Percentiles rank a stretch among this genome's conserved stretches.
phyloP scores from a whole-genome alignment of 1,284 basidiomycete genomes.

The Mrakiaceae sp. region DNA sequence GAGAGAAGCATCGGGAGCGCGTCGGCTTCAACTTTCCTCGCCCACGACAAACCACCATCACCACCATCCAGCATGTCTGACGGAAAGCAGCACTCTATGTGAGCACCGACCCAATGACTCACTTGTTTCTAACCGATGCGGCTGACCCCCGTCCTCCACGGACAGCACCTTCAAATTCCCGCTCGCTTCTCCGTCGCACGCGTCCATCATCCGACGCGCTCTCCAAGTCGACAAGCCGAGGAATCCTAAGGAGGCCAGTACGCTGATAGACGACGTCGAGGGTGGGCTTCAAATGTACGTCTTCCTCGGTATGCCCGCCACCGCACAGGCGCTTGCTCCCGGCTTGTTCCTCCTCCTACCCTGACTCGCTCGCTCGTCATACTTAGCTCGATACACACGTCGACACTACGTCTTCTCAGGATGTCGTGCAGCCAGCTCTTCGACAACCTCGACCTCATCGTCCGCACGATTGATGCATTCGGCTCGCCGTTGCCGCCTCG shows the following conservation, averaged over 20 bases:
- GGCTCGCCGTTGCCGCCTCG: not conserved
- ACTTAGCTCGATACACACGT: constrained; percentile 52
- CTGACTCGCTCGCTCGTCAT: not conserved
- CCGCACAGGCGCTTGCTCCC: too few relatives aligned
- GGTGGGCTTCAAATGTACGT: constrained; percentile 1
- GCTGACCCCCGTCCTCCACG: not conserved
- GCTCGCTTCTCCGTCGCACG: constrained; percentile 59
- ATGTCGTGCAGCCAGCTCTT: constrained; percentile 71
- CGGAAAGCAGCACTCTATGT: too few relatives aligned
- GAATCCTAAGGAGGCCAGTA: constrained; percentile 62
- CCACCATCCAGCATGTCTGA: too few relatives aligned
- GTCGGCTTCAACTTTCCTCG: too few relatives aligned
- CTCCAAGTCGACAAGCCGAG: constrained; percentile 77
- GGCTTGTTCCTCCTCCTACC: too few relatives aligned
- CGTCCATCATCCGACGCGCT: constrained; percentile 60
- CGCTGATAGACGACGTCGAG: constrained; percentile 44
- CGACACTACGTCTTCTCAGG: constrained; percentile 71
- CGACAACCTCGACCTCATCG: constrained; percentile 71
- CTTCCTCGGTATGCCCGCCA: not conserved
- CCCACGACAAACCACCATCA: too few relatives aligned
- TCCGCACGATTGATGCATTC: constrained; percentile 69
- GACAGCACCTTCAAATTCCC: constrained; percentile 61
- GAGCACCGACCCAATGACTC: too few relatives aligned
- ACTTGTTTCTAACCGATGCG: too few relatives aligned
- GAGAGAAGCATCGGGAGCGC: too few relatives aligned